Conservation (phyloP, 306 rosid species). For the Morella rubra region DNA sequence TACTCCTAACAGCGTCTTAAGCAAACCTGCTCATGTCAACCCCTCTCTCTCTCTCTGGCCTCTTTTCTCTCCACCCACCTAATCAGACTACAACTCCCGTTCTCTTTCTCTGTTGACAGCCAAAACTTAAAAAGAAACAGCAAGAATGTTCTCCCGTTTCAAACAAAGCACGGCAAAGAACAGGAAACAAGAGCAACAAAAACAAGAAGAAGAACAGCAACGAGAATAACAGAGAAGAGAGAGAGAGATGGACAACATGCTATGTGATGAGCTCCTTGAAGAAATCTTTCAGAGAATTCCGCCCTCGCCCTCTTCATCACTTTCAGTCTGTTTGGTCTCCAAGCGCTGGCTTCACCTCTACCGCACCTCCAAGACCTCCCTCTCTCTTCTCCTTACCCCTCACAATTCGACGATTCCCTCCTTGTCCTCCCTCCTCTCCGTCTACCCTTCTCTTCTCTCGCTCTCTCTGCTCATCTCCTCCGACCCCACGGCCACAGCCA, state of each 20-base stretch:
- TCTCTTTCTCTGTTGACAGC: background rate
- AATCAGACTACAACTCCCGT: background rate
- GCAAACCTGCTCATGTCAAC: slow-evolving; percentile 23
- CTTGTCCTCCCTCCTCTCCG: slow-evolving; percentile 52
- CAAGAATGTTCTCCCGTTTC: background rate
- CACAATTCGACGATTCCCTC: slow-evolving; percentile 35
- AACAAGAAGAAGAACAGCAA: background rate
- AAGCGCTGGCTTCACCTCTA: slow-evolving; percentile 83
- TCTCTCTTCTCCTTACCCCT: slow-evolving; percentile 55
- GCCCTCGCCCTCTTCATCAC: slow-evolving; percentile 45
- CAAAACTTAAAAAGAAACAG: background rate
- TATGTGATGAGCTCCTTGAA: slow-evolving; percentile 75
- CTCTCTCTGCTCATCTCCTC: slow-evolving; percentile 52
- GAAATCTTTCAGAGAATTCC: slow-evolving; percentile 73
- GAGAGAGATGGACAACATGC: slow-evolving; percentile 45
- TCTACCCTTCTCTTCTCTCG: slow-evolving; percentile 57
- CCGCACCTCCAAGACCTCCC: slow-evolving; percentile 63
- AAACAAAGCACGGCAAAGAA: background rate
- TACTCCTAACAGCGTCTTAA: slow-evolving; percentile 28
- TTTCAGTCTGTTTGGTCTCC: slow-evolving; percentile 65
- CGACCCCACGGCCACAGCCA: slow-evolving; percentile 19
- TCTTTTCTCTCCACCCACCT: slow-evolving; percentile 22
- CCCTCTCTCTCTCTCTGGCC: slow-evolving; percentile 13
- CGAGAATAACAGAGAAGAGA: background rate
- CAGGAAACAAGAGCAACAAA: background rate